Percentiles rank a stretch among this genome's conserved stretches.
These are phyloP conservation scores for Agaricus bisporus DNA, from an alignment of 768 basidiomycete genomes.

Conservation along the genomic window DNA sequence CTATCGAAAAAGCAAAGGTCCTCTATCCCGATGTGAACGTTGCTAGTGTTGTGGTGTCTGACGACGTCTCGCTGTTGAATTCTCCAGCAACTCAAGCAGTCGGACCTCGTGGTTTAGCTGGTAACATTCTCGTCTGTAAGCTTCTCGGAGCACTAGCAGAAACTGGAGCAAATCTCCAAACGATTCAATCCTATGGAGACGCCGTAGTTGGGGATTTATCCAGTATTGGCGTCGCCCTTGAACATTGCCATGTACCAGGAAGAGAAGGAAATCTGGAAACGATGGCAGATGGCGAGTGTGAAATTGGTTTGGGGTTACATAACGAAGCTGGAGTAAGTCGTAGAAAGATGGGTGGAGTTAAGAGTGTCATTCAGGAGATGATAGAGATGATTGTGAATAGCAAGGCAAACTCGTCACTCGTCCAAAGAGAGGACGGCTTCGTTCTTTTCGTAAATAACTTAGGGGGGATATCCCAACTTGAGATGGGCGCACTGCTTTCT, in stretches of 20 bases:
- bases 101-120: constrained; percentile 43
- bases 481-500: constrained; percentile 45
- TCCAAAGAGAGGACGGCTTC: constrained; percentile 30
- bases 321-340: constrained; percentile 44
- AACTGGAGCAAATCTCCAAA: constrained; percentile 26
- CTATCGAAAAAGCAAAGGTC: constrained; percentile 43
- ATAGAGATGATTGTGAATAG: constrained; percentile 35
- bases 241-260: constrained; percentile 56
- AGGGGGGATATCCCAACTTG: constrained; percentile 44
- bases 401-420: constrained; percentile 1
- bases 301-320: constrained; percentile 51
- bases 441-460: constrained; percentile 52
- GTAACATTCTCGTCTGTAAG: constrained; percentile 49
- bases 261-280: constrained; percentile 17
- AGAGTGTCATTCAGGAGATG: constrained; percentile 25
- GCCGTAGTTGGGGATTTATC: constrained; percentile 25
- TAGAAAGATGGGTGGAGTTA: constrained; percentile 28
- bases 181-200: constrained; percentile 28
- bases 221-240: constrained; percentile 38
- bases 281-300: constrained; percentile 25
- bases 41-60: constrained; percentile 44
- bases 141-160: constrained; percentile 46
- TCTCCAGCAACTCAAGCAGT: constrained; percentile 25
- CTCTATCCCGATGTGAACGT: constrained; percentile 25
- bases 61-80: constrained; percentile 44